Conservation (phyloP, 2,329 filamentous ascomycete species). For the Neoscytalidium dimidiatum region DNA sequence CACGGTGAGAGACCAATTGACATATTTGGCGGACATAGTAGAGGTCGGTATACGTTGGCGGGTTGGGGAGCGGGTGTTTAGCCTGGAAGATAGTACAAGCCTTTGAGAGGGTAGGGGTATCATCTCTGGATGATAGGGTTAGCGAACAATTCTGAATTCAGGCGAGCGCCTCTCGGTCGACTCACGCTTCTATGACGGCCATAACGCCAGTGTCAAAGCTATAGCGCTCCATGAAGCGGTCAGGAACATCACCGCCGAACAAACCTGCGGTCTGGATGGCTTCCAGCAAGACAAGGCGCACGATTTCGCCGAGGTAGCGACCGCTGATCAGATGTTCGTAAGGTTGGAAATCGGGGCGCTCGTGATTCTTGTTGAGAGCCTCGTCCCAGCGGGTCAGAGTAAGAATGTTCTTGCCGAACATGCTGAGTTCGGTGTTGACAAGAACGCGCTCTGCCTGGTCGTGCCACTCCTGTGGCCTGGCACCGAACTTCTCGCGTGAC, state of each 20-base stretch:
- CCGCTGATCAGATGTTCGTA: constrained; percentile 66
- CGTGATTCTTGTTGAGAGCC: constrained; percentile 57
- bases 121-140: constrained; percentile 35
- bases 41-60: constrained; percentile 52
- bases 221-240: constrained; percentile 58
- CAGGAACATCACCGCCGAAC: constrained; percentile 59
- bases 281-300: constrained; percentile 62
- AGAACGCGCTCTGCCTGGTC: constrained; percentile 61
- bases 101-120: constrained; percentile 38
- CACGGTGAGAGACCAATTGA: constrained; percentile 58
- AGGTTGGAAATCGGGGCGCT: constrained; percentile 64
- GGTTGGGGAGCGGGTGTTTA: constrained; percentile 50
- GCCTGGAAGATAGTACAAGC: constrained; percentile 52
- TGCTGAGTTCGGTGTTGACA: constrained; percentile 67
- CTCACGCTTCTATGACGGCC: constrained; percentile 55
- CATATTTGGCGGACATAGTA: constrained; percentile 57
- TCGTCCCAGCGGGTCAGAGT: constrained; percentile 65
- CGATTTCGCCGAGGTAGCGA: constrained; percentile 65
- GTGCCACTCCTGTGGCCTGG: constrained; percentile 57
- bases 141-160: background rate
- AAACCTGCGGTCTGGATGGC: constrained; percentile 57
- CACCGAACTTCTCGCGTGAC: constrained; percentile 57
- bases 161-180: background rate
- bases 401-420: constrained; percentile 63
- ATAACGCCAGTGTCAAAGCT: constrained; percentile 61